A percentile compares a stretch with the other conserved stretches of the same genome.
phyloP scores from a whole-genome alignment of 1,139 yeast species.

The Kazachstania sp. region DNA sequence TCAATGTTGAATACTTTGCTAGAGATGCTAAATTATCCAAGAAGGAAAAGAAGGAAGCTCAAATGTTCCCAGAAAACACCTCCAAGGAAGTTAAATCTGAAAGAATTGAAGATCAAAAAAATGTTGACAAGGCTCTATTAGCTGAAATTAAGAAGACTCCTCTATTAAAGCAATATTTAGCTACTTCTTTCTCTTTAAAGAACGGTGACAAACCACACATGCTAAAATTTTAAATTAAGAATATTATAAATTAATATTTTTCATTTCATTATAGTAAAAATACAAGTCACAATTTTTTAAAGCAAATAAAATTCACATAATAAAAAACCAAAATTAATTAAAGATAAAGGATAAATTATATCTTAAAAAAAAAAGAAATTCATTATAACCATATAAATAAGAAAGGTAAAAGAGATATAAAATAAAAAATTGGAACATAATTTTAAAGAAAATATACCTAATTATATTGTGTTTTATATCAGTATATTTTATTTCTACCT shows the following conservation, averaged over 20 bases:
- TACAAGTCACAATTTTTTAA: neutral
- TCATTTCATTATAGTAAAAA: neutral
- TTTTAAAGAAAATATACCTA: neutral
- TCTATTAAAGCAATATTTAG: slow-evolving; percentile 93
- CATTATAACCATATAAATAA: neutral
- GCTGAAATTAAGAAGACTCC: slow-evolving; percentile 96
- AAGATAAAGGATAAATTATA: neutral
- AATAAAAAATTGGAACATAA: neutral
- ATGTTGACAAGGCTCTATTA: slow-evolving; percentile 88
- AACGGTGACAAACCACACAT: slow-evolving; percentile 98
- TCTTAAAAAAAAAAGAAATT: neutral
- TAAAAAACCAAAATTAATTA: neutral
- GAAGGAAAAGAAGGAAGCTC: slow-evolving; percentile 79
- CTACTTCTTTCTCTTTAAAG: slow-evolving; percentile 94
- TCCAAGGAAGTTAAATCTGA: slow-evolving; percentile 81
- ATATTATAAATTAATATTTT: neutral
- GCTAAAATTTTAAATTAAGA: slow-evolving; percentile 71
- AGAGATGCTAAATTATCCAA: slow-evolving; percentile 88
- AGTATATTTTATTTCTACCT: too few species aligned
- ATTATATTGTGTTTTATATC: too few species aligned
- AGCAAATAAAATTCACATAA: too few species aligned
- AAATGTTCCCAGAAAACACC: slow-evolving; percentile 80
- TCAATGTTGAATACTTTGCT: slow-evolving; percentile 93
- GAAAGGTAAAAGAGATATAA: neutral
- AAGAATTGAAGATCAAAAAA: slow-evolving; percentile 96